Evolutionary conservation across 345 rosid genomes (phyloP), one percentile per base, ranked within the genome.

Genomic region (Lepidium africanum): DNA sequence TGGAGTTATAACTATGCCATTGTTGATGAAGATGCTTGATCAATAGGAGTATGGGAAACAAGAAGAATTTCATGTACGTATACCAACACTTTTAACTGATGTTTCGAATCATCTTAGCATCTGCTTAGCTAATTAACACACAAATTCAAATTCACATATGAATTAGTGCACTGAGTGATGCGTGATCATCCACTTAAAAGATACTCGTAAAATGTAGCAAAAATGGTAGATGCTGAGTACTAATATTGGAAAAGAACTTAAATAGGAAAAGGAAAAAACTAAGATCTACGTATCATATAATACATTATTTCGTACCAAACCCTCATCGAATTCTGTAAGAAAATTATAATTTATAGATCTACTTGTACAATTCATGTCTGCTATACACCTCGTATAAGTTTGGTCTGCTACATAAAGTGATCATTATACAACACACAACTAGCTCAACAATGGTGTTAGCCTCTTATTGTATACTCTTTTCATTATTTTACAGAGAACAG

Each of bases 371-470:
- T 21, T 74, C 38, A 27, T 75, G 70, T 66, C 59, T 75, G 54
- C 70, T 47, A 61, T 55, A 67, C 61, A 61, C 69, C 73, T 75
- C 27, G 12, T 15, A 69, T 5, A 63, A 56, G 71, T 60, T 60
- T 69, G 78, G 75, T 75, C 65, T 69, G 61, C 70, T 69, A 56
- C 21, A 4, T 63, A 75, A 69, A 75, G 70, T 1, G 40, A 68
- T 46, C 58, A 35, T 23, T 59, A 50, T 43, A 60, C 63, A 66
- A 66, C 38, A 67, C 60, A 65, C 47, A 42, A 1, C 58, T 55
- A 39, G 47, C 43, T 30, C 33, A 30, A 0, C 33, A 30, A 30
- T 30, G 33, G 43, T 66, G 46, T 36, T 72, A 72, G 71, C 52
- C 51, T 37, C 35, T 16, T 55, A 55, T 54, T 59, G 36, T 41